These are phyloP conservation scores for Scalesia atractyloides DNA, from an alignment of 129 eudicot genomes.

Conservation along the genomic window DNA sequence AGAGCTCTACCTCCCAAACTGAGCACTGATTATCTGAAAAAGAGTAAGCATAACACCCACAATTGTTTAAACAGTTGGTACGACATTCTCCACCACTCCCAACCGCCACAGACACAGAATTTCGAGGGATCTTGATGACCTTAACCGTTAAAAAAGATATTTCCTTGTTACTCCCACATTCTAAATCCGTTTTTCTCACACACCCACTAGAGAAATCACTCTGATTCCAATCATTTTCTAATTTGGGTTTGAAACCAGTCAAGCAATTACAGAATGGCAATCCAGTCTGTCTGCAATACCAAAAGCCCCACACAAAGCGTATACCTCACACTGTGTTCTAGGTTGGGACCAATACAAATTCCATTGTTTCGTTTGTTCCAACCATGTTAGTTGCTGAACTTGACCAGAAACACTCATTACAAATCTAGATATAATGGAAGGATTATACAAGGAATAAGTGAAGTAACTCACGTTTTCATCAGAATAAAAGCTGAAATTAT, in stretches of 20 bases:
- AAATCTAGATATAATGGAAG: conserved; percentile 47
- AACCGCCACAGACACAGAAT: conserved; percentile 11
- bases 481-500: conserved; percentile 47
- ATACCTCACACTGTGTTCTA: conserved; percentile 59
- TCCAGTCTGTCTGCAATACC: conserved; percentile 49
- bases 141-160: conserved; percentile 26
- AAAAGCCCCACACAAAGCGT: conserved; percentile 68
- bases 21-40: conserved; percentile 41
- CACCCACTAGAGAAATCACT: conserved; percentile 73
- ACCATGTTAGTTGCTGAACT: conserved; percentile 53
- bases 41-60: conserved; percentile 67
- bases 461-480: conserved; percentile 60
- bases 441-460: conserved; percentile 45
- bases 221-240: conserved; percentile 50
- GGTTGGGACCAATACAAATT: conserved; percentile 72
- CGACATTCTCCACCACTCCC: conserved; percentile 46
- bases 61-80: conserved; percentile 42
- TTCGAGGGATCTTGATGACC: conserved; percentile 5
- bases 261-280: conserved; percentile 65
- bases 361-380: conserved; percentile 42
- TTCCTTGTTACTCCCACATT: conserved; percentile 39
- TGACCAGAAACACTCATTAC: conserved; percentile 67
- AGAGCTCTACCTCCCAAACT: conserved; percentile 53
- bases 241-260: conserved; percentile 54
- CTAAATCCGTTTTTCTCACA: conserved; percentile 43